Conservation (phyloP, 306 rosid genomes). For the Pterocarpus macrocarpus region DNA sequence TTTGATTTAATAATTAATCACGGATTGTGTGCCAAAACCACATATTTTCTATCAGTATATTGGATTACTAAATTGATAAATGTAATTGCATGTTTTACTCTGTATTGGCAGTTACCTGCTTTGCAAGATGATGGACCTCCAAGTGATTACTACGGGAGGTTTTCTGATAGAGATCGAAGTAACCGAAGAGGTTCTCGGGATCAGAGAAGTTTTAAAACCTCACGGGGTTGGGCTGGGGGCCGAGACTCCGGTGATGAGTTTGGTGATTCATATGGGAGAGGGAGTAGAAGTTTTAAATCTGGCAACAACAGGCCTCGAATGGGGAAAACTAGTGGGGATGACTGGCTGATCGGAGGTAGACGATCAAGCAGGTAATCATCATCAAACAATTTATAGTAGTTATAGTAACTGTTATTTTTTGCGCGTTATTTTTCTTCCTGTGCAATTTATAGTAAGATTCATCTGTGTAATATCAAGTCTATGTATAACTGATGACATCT, state of each 20-base stretch:
- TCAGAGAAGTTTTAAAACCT: slow-evolving; percentile 64
- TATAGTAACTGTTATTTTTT: neutral
- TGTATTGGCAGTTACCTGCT: slow-evolving; percentile 73
- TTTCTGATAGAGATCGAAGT: slow-evolving; percentile 68
- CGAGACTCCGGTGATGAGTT: slow-evolving; percentile 43
- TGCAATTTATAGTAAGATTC: neutral
- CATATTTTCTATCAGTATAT: no score
- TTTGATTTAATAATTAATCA: neutral
- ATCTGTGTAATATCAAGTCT: neutral
- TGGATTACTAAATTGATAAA: neutral
- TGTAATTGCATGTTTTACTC: slow-evolving; percentile 13
- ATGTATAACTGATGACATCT: slow-evolving; percentile 33
- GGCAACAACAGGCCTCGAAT: slow-evolving; percentile 60
- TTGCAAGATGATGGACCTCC: slow-evolving; percentile 90
- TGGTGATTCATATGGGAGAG: slow-evolving; percentile 47
- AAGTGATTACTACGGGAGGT: slow-evolving; percentile 76
- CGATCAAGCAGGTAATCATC: slow-evolving; percentile 68
- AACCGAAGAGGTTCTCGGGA: slow-evolving; percentile 59
- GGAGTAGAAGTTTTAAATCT: slow-evolving; percentile 50
- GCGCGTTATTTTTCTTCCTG: slow-evolving; percentile 17
- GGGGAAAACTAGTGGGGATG: slow-evolving; percentile 65
- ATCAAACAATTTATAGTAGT: slow-evolving; percentile 59
- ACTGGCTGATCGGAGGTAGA: slow-evolving; percentile 80
- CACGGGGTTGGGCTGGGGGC: slow-evolving; percentile 65
- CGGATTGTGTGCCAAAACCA: neutral